Base-by-base conservation (phyloP, 169 alveolate genomes). In the Plasmodium blacklocki region DNA sequence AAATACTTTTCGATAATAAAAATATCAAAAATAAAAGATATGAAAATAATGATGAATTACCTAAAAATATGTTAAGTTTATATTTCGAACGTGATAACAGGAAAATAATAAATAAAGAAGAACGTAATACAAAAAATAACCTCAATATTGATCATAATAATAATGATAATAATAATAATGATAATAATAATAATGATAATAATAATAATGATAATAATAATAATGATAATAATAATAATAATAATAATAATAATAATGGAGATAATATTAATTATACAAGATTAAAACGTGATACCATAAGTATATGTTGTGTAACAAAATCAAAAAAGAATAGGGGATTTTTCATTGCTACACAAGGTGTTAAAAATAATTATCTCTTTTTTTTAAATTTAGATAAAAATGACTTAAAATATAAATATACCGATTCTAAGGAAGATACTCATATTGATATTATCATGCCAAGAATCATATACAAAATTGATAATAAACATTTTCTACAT, bases 331-430 rank as follows among this genome's bases (percentile, higher is more conserved):
- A 62, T 62, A 8, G 52, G 4, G 89, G 89, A 2, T 78, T 78
- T 11, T 67, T 78, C 5, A 11, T 78, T 0, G 39, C 78, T 11
- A 78, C 80, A 21, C 70, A 29, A 8, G 89, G 89, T 8, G 54
- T 49, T 23, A 78, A 59, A 78, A 78, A 78, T 64, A 64, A 78
- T 66, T 59, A 76, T 45, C 14, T 78, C 3, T 78, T 64, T 19
- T 78, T 64, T 52, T 66, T 78, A 67, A 52, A 66, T 26, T 32
- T 78, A 3, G 43, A 78, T 50, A 56, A 56, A 18, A 78, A 58
- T 15, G 52, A 45, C 21, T 1, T 19, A 7, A 26, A 39, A 21
- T 7, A 18, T 45, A 32, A 64, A 45, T 15, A 63, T 29, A 15
- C 12, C 52, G 15, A 3, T 43, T 21, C 2, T 39, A 39, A 39